Percentiles rank a stretch among this genome's conserved stretches.
These are phyloP conservation scores for Wickerhamiella spandovensis DNA, from an alignment of 805 yeast genomes.

Conservation along the genomic window DNA sequence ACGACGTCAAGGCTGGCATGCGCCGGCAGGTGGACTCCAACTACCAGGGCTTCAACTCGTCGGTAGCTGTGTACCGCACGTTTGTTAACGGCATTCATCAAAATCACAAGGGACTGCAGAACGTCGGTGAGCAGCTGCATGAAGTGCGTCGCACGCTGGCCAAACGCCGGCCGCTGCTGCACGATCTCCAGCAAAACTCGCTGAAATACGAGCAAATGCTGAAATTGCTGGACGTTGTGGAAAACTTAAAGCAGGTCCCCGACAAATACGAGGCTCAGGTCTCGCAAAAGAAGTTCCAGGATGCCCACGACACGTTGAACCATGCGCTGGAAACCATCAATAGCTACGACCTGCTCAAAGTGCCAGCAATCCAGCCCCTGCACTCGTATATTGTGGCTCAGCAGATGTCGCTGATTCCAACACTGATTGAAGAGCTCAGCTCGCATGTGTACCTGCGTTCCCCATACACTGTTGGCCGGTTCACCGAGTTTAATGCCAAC, in stretches of 20 bases:
- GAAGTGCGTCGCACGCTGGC: conserved; percentile 38
- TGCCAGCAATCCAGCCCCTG: conserved; percentile 23
- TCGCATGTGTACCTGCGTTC: conserved; percentile 51
- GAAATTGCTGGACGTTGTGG: conserved; percentile 55
- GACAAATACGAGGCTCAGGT: conserved; percentile 50
- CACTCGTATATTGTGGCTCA: conserved; percentile 26
- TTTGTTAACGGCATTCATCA: conserved; percentile 50
- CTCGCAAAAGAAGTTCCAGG: conserved; percentile 55
- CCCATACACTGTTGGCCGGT: conserved; percentile 23
- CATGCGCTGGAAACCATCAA: conserved; percentile 28
- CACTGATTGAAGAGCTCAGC: conserved; percentile 63
- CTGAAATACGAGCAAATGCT: conserved; percentile 53
- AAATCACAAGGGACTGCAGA: conserved; percentile 45
- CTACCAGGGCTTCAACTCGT: conserved; percentile 62
- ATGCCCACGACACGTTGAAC: conserved; percentile 45
- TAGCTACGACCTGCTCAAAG: conserved; percentile 19
- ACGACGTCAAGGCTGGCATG: conserved; percentile 42
- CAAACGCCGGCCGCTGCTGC: conserved; percentile 41
- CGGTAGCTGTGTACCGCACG: conserved; percentile 71
- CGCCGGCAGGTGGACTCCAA: conserved; percentile 53
- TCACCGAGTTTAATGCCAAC: conserved; percentile 13
- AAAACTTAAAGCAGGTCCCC: conserved; percentile 44
- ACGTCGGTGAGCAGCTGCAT: conserved; percentile 36
- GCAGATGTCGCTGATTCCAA: conserved; percentile 41
- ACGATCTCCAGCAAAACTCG: conserved; percentile 52